Evolutionary conservation across 495 filamentous ascomycete species (phyloP), one percentile per base, ranked within the genome.

Genomic region (Staphylotrichum tortipilum): DNA sequence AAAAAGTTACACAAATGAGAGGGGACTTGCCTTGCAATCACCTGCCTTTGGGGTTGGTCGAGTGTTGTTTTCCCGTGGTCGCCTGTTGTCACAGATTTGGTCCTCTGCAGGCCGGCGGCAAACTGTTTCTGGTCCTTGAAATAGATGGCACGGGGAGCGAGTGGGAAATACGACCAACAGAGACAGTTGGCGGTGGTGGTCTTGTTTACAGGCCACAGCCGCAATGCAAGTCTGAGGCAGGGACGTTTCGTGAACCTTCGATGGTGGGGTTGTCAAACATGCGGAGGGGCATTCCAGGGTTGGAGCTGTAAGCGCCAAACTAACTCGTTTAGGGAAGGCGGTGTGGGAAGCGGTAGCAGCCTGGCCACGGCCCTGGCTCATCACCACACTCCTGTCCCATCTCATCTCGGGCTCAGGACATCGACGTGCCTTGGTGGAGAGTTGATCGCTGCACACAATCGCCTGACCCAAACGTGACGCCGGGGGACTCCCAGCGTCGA

Each of bases 191-290:
- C 40, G 18, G 5, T 19, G 6, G 10, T 12, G 29, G 30, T 37
- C 47, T 22, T n/a, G 31, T 21, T 37, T 43, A 9, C 47, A 19
- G 39, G 38, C 11, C 8, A 17, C 30, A 45, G 30, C 5, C 37
- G 6, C 15, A 23, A 38, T 50, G 39, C 34, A 42, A 26, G 44
- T 23, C 31, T 33, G 40, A 43, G 22, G 33, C 50, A 45, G 50
- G 19, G 59, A 53, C 33, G 57, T 40, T 63, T 63, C 61, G 39
- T 63, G 61, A 63, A 63, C 47, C 43, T 63, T 63, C 61, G 61
- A 63, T 57, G 58, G 61, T 61, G 58, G 61, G 61, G 61, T 43
- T 36, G 34, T 42, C 40, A n/a, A 40, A n/a, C 17, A 44, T 37
- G 43, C 21, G 3, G 45, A 41, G 49, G 48, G 50, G 45, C 40